Evolutionary conservation across 2,329 filamentous ascomycete species (phyloP).

Genomic region (Aureobasidium melanogenum): DNA sequence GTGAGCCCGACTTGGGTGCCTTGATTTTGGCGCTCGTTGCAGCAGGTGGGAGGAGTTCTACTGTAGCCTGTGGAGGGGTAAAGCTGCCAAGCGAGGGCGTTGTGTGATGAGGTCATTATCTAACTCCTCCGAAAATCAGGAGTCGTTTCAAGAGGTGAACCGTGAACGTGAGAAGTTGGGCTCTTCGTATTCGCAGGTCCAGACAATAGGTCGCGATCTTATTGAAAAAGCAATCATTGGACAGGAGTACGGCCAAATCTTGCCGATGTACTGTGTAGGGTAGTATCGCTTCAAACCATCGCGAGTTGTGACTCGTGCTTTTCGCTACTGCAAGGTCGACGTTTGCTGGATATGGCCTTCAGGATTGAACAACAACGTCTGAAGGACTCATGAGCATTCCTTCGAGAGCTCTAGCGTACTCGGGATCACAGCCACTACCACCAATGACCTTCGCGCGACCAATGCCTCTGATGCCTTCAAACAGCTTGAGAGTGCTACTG

Average conservation of each 20-base stretch:
- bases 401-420: slow-evolving; percentile 38
- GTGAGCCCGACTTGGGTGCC: neutral
- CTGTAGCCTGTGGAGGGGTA: neutral
- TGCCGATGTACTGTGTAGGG: neutral
- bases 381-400: slow-evolving; percentile 31
- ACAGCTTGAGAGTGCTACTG: slow-evolving; percentile 34
- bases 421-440: slow-evolving; percentile 29
- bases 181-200: neutral
- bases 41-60: neutral
- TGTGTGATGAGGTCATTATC: slow-evolving; percentile 7
- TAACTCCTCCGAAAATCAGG: neutral
- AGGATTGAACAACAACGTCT: neutral
- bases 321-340: neutral
- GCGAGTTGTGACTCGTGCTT: neutral
- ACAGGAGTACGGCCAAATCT: neutral
- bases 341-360: neutral
- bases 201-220: neutral
- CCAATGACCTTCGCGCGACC: slow-evolving; percentile 34
- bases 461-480: slow-evolving; percentile 39
- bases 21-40: neutral
- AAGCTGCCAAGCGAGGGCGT: neutral
- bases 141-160: neutral
- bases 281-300: neutral
- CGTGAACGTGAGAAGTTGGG: neutral
- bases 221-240: neutral